phyloP scores from a whole-genome alignment of 192 early-diverging fungal genomes.

The Gaertneriomyces sp. region DNA sequence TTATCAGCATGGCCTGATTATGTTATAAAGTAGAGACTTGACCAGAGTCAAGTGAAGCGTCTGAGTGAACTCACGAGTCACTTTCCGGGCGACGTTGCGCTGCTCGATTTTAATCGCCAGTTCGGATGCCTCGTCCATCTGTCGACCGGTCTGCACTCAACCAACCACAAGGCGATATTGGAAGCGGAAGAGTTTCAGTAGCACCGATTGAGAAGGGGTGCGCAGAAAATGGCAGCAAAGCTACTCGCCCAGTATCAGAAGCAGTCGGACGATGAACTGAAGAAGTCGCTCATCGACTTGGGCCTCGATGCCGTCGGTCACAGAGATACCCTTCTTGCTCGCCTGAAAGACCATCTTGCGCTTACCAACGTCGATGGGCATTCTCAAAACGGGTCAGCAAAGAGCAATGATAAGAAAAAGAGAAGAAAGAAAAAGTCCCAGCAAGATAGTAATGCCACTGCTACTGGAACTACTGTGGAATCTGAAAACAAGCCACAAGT shows the following conservation, averaged over 20 bases:
- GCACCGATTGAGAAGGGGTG: neutral
- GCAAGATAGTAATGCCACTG: conserved; percentile 32
- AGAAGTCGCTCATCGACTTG: conserved; percentile 15
- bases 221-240: neutral
- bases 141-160: neutral
- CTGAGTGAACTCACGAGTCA: no score
- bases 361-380: conserved; percentile 3
- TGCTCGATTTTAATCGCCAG: no score
- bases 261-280: conserved; percentile 17
- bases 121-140: neutral
- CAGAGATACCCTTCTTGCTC: conserved; percentile 21
- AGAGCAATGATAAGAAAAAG: conserved; percentile 13
- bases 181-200: neutral
- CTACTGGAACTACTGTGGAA: neutral
- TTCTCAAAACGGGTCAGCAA: conserved; percentile 15
- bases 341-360: conserved; percentile 22
- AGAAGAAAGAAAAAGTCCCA: conserved; percentile 32
- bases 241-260: conserved; percentile 2
- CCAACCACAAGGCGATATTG: neutral
- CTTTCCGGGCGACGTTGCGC: no score
- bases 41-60: no score
- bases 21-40: no score
- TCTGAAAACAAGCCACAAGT: conserved; percentile 8
- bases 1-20: no score
- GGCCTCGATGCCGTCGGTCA: conserved; percentile 33